Percentiles rank a stretch among this genome's conserved stretches.
Evolutionary conservation across 495 filamentous ascomycete genomes (phyloP).

Genomic region (Xylaria telfairii): DNA sequence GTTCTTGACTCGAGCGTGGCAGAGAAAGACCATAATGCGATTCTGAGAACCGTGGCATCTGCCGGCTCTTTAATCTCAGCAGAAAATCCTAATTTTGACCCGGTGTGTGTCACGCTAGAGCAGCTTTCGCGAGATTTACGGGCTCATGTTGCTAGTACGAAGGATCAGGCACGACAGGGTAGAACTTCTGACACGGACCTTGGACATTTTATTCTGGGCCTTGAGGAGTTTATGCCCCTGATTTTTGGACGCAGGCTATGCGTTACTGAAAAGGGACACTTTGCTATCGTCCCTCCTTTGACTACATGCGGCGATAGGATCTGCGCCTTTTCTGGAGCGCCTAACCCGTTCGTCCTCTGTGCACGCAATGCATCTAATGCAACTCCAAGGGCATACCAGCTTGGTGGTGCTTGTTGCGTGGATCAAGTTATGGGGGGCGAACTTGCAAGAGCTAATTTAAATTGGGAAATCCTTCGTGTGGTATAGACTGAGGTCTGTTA

Average conservation of each 20-base stretch:
- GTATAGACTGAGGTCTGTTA: background rate
- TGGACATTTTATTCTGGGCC: background rate
- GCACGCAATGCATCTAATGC: background rate
- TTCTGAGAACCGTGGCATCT: background rate
- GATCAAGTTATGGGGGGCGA: background rate
- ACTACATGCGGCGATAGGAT: background rate
- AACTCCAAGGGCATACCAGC: background rate
- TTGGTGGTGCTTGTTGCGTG: background rate
- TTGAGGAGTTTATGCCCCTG: background rate
- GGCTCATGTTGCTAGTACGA: background rate
- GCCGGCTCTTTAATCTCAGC: background rate
- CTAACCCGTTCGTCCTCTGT: background rate
- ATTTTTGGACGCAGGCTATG: background rate
- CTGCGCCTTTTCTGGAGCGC: background rate
- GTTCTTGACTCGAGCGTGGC: background rate
- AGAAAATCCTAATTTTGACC: background rate
- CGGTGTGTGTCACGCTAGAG: background rate
- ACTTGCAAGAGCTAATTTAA: background rate
- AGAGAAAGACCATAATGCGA: background rate
- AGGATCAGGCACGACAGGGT: background rate
- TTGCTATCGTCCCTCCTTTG: background rate
- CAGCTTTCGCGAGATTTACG: background rate
- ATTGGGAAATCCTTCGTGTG: background rate
- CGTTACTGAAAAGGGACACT: background rate
- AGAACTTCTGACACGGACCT: background rate